Conservation (phyloP, 495 filamentous ascomycete species). For the Trichocladium antarcticum region DNA sequence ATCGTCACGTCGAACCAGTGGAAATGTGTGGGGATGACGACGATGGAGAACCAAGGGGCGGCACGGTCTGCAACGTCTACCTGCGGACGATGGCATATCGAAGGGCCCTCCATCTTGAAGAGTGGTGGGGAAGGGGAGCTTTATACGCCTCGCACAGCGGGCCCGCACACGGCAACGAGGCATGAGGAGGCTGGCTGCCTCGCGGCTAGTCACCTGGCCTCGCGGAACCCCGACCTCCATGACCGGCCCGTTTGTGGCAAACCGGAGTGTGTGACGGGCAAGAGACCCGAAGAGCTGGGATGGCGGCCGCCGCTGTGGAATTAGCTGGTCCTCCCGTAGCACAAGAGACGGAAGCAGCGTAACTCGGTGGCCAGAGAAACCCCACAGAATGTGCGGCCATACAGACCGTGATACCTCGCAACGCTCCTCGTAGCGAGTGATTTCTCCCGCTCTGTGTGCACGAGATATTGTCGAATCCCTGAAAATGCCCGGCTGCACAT, state of each 20-base stretch:
- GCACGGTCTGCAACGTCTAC: neutral
- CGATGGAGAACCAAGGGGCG: neutral
- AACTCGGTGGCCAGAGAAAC: neutral
- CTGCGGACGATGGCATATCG: neutral
- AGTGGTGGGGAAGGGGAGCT: neutral
- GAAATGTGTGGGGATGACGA: neutral
- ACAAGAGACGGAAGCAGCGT: neutral
- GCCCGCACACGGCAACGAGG: neutral
- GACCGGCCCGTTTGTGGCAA: neutral
- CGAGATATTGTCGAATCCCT: neutral
- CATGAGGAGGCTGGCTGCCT: neutral
- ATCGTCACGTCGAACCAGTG: constrained; percentile 5
- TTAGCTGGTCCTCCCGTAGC: neutral
- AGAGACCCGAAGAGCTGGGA: neutral
- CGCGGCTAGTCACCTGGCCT: neutral
- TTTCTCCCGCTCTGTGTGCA: neutral
- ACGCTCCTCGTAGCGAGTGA: neutral
- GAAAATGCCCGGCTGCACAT: constrained; percentile 3
- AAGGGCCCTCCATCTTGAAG: neutral
- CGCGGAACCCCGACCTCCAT: neutral
- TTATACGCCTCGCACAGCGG: neutral
- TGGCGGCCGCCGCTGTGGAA: neutral
- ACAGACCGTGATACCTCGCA: neutral
- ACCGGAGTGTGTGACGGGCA: neutral
- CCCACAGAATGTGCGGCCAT: neutral